Conservation (phyloP, 2,329 filamentous ascomycete genomes). For the Apiospora aurea region DNA sequence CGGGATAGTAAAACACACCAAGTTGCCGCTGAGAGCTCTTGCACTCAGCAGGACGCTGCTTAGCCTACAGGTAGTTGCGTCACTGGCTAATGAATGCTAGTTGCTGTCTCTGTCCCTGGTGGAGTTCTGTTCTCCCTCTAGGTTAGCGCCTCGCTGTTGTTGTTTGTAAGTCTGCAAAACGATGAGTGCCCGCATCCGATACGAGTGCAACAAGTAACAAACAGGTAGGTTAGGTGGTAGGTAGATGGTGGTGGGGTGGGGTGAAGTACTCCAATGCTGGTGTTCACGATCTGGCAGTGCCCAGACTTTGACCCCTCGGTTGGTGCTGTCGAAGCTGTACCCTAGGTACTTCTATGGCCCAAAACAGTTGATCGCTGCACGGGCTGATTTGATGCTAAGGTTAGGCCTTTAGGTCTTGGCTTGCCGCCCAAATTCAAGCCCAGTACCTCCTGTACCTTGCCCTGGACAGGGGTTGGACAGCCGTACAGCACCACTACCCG, state of each 20-base stretch:
- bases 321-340: not conserved
- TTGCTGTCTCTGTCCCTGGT: no score
- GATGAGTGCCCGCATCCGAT: not conserved
- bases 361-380: not conserved
- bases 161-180: no score
- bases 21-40: not conserved
- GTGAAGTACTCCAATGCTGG: no score
- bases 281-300: no score
- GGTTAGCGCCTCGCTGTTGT: not conserved
- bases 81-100: not conserved
- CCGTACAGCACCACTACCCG: not conserved
- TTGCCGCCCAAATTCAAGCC: not conserved
- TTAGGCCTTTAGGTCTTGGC: not conserved
- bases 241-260: no score
- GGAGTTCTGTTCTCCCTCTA: not conserved
- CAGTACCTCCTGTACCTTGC: constrained; percentile 9
- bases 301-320: not conserved
- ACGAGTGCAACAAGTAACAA: no score
- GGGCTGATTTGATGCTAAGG: not conserved
- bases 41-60: not conserved
- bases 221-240: no score
- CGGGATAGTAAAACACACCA: not conserved
- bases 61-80: not conserved
- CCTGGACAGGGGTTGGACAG: not conserved
- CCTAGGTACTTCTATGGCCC: not conserved